Evolutionary conservation across 495 filamentous ascomycete species (phyloP), one percentile per base, ranked within the genome.

Genomic region (Aspergillus cristatus): DNA sequence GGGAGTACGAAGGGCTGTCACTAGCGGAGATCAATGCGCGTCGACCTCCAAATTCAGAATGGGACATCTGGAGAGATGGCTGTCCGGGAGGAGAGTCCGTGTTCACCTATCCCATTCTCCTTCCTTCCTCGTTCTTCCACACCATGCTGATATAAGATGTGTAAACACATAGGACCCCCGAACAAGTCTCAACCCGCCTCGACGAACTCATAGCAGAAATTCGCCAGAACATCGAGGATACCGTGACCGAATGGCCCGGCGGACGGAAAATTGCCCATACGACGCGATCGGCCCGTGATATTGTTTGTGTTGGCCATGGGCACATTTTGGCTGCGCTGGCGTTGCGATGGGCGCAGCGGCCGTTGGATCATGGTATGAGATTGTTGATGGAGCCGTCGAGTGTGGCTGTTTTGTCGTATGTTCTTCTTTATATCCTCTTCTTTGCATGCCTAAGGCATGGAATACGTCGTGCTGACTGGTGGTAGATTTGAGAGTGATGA

Each of bases 1-100:
- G 45, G 11, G 40, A 42, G 4, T 47, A 47, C 25, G 45, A 47
- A 34, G 45, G 45, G 11, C 10, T 43, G 45, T 43, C 45, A 4
- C 11, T 40, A 3, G 12, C 12, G 32, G 35, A 35, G 5, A 34
- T 47, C 13, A 12, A 34, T 4, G 14, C 35, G 12, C 18, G 29
- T 14, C 29, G 45, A 16, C 20, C 32, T 14, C 18, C 28, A 32
- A 40, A 43, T 14, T 15, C 17, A 11, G 18, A 22, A 11, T 60
- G 57, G 57, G 51, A 52, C 54, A 60, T 60, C 12, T 60, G 57
- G 57, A 38, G 32, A 6, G 55, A 58, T 43, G 55, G 57, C 10
- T 58, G 57, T 41, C 45, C 45, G n/a, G 40, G 40, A 6, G 45
- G 45, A 38, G 45, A 47, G 45, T 47, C 35, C 25, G 44, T 35